Evolutionary conservation across 2,329 filamentous ascomycete species (phyloP), one percentile per base, ranked within the genome.

Genomic region (Drechslerella coelobrocha): DNA sequence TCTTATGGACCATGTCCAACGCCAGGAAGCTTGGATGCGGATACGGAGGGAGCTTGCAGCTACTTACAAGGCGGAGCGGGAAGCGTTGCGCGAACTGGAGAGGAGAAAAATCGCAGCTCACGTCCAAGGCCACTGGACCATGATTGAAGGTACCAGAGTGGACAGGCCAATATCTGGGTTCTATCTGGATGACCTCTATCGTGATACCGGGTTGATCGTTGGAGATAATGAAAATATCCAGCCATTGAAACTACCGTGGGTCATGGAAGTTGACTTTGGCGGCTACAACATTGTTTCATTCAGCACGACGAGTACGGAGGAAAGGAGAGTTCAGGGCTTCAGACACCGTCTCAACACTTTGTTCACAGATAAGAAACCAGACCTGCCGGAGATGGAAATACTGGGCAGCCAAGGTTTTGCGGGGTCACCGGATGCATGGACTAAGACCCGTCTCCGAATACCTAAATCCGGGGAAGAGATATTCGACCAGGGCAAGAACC

Each of bases 401-500:
- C 51, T 57, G 5, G 65, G 65, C 29, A 69, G 65, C 37, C 52
- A 57, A 43, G 65, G 56, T 3, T 69, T 62, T 27, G 56, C 52
- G 12, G 65, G 65, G 9, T 69, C 65, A 12, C n/a, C 57, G 4
- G 65, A 69, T 47, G 57, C 62, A 52, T 69, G 65, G 65, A 21
- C 51, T 2, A 69, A 69, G 47, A 69, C 65, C 14, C 65, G 65
- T 54, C 65, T 69, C 7, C 65, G 65, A 4, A 69, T 69, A 53
- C 65, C 65, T n/a, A 69, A 69, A 53, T 69, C 65, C 10, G 65
- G 65, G 10, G 65, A 69, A 21, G 65, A 69, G 45, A 69, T 69
- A 41, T 69, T 69, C 17, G 65, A 69, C n/a, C 57, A 69, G 43
- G 57, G 52, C 26, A 69, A 69, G 37, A 69, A 69, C 23, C 65